Evolutionary conservation across 352 stramenopile genomes (phyloP), one percentile per base, ranked within the genome.

Genomic region (Pythium plurisporium): DNA sequence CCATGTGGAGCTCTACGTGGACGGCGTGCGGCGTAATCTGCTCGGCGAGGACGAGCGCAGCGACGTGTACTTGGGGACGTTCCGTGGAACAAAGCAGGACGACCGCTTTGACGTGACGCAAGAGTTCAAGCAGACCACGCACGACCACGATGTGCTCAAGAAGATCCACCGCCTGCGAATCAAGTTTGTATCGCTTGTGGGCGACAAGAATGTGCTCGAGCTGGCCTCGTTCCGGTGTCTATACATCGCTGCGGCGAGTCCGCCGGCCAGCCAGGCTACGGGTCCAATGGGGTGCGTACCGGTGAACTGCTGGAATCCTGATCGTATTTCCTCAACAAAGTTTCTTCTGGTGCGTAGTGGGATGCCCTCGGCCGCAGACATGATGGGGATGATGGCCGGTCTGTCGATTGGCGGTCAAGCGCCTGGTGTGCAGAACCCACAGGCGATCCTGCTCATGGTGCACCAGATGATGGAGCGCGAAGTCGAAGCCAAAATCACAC

Each of bases 31-130:
- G 2, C 72, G 68, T 44, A 91, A 63, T 29, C 20, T 92, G 29
- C 47, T 90, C 26, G 79, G 78, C 11, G 74, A 87, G 36, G 65
- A 82, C 2, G 70, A 92, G 59, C 53, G 71, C 19, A 73, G 72
- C 3, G 78, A 90, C 42, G 65, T 89, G 51, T 92, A 92, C 52
- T 42, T 92, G 4, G 82, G 82, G 46, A 92, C 82, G 14, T 86
- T 85, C 33, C 78, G 78, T 23, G 82, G 79, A 48, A 53, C 49
- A 2, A 73, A 68, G 9, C 27, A 66, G n/a, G 6, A 25, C 1
- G 12, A 27, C 12, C 40, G 10, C 20, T 90, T 89, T 52, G 23
- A 56, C 37, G 73, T 90, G 46, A 57, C 62, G 9, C 56, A 84
- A 56, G 34, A 65, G 22, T 87, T 89, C 37, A 54, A 69, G 36